These are phyloP conservation scores for Corymbia maculata DNA, from an alignment of 345 rosid genomes.

Conservation along the genomic window DNA sequence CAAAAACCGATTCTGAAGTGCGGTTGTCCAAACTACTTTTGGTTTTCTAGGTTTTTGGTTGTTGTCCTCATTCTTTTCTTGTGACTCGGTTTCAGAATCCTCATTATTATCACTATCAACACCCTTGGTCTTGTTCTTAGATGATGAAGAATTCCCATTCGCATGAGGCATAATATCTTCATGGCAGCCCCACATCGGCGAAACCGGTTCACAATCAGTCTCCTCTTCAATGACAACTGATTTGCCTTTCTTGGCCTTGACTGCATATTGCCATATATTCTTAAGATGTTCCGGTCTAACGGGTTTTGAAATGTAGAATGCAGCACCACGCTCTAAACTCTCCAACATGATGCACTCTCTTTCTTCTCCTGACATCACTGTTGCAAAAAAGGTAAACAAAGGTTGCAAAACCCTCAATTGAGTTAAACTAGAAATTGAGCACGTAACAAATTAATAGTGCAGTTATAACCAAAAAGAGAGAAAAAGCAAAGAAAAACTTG, in stretches of 20 bases:
- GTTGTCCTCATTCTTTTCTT: neutral
- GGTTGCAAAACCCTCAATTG: neutral
- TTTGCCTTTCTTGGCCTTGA: conserved; percentile 25
- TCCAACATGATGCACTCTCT: conserved; percentile 21
- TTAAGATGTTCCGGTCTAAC: conserved; percentile 31
- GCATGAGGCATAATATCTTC: neutral
- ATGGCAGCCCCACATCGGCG: neutral
- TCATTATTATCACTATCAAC: neutral
- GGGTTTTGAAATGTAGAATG: conserved; percentile 53
- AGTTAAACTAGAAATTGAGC: neutral
- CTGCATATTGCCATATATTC: conserved; percentile 44
- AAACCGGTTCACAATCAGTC: neutral
- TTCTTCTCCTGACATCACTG: conserved; percentile 69
- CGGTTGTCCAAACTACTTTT: conserved; percentile 45
- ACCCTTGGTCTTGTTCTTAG: neutral
- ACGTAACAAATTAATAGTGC: neutral
- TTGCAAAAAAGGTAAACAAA: neutral
- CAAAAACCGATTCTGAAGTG: conserved; percentile 50
- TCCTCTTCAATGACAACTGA: neutral
- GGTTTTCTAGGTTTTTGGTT: conserved; percentile 21
- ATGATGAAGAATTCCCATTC: neutral
- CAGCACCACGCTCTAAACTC: conserved; percentile 52
- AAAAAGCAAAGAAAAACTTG: neutral
- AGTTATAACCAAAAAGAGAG: neutral
- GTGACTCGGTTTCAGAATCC: neutral